Base-by-base conservation (phyloP, 768 basidiomycete species). In the Zangia roseola region DNA sequence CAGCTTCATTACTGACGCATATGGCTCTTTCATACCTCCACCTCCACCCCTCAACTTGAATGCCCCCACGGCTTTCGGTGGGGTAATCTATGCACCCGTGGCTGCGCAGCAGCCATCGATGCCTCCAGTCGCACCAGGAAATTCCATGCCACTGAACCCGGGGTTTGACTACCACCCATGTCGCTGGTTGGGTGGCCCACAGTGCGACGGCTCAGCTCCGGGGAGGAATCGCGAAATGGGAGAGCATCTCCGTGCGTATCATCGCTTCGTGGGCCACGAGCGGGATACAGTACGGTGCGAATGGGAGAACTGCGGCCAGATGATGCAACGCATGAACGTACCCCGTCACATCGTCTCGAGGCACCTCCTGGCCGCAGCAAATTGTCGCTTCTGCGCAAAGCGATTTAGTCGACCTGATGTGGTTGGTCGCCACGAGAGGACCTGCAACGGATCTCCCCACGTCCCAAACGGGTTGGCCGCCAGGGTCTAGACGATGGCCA, bases 181-280 rank as follows among this genome's bases (percentile, higher is more conserved):
- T 35, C 52, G 47, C 6, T 67, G 64, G 64, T n/a, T 54, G 39
- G 28, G 57, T 10, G 62, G 59, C 28, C 54, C 62, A 16, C 47
- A 0, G 10, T 65, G 64, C 46, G 33, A 55, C 21, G 64, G 59
- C 26, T 28, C 19, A 6, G 64, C 59, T 31, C 64, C 64, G 1
- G 64, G 64, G 4, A 64, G 40, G 26, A 65, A 67, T 40, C 57
- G 64, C n/a, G 64, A 65, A 21, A 65, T 65, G 64, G 59, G 55
- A 2, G 64, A 65, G 14, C 64, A 65, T 28, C 41, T 65, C 6
- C 54, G 64, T 2, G 42, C 33, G 0, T 43, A 14, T 4, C 64
- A 65, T 35, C 35, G 31, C 5, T 67, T 65, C 3, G 16, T 62
- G 16, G 64, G 64, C 10, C 65, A 64, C 42, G 64, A 65, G 24